Base-by-base conservation (phyloP, 1,139 yeast species). In the Kodamaea ohmeri region DNA sequence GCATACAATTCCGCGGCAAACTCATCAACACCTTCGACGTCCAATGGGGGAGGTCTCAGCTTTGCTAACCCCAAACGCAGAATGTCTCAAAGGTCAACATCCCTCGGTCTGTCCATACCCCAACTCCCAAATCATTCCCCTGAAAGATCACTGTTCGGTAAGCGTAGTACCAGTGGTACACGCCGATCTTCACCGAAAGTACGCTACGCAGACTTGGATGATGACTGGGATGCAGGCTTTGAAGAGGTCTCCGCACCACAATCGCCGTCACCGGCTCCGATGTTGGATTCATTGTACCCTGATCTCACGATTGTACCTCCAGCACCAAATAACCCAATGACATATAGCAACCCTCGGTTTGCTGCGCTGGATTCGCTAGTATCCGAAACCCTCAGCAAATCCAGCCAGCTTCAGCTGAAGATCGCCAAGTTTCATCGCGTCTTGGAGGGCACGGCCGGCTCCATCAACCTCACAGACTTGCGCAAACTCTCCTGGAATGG, bases 401-500 rank as follows among this genome's bases (percentile, higher is more conserved):
- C 80, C 42, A 82, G 76, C 50, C 79, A 83, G 26, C 59, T 76
- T 28, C 71, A 79, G 37, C 68, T 81, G 15, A 74, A 88, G 42
- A 82, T 81, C 51, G 66, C 75, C 34, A 83, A 80, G 55, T 88
- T 89, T 60, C 80, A 79, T 39, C 71, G 71, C 28, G 70, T 87
- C 3, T 61, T 92, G 33, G 71, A 77, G 16, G 74, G 76, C 25
- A 71, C 78, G 12, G 76, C 79, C 15, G 75, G 76, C 28, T 59
- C 50, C 38, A 80, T 90, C 27, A 67, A 54, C 35, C 46, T 70
- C 32, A 63, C 71, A 30, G 92, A 83, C 33, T 69, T 92, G 41
- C 76, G 88, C 46, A 80, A 83, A 55, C 71, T 89, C 38, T 78
- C 96, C 8, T 92, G 98, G 98, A 85, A 90, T 50, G 98, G 99